These are phyloP conservation scores for Raddia distichophylla DNA, from an alignment of 176 grass and related monocot genomes.

Conservation along the genomic window DNA sequence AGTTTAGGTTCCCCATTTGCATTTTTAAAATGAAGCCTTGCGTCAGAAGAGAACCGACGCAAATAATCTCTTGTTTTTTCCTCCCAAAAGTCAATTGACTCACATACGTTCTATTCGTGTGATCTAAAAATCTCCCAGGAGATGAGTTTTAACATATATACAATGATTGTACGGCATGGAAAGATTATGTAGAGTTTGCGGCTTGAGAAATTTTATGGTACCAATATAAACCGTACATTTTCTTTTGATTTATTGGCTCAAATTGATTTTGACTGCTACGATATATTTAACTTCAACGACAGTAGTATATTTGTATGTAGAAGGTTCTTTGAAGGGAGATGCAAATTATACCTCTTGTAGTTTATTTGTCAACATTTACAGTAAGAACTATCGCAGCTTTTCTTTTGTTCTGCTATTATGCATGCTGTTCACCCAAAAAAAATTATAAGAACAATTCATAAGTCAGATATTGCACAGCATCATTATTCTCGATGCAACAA, in stretches of 20 bases:
- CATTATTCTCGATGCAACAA: neutral
- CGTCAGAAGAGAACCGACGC: conserved; percentile 39
- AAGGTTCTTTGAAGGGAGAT: no score
- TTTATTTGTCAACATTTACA: no score
- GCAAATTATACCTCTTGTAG: no score
- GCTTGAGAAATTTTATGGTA: no score
- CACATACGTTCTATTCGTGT: conserved; percentile 15
- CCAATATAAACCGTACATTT: no score
- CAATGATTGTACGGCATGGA: neutral
- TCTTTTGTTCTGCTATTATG: neutral
- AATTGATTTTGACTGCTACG: no score
- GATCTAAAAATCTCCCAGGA: neutral
- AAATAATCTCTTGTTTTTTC: conserved; percentile 18
- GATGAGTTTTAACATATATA: neutral
- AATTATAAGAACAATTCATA: neutral
- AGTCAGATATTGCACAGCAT: conserved; percentile 16
- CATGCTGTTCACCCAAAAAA: neutral
- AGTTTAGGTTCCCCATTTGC: conserved; percentile 32
- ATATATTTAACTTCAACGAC: no score
- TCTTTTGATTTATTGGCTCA: no score
- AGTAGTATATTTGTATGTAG: no score
- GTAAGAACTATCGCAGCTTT: neutral
- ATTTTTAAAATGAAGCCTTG: conserved; percentile 39
- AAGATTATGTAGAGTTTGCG: neutral
- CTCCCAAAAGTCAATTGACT: conserved; percentile 31